These are phyloP conservation scores for Goniomonas avonlea DNA, from an alignment of 78 protist species.

Conservation along the genomic window DNA sequence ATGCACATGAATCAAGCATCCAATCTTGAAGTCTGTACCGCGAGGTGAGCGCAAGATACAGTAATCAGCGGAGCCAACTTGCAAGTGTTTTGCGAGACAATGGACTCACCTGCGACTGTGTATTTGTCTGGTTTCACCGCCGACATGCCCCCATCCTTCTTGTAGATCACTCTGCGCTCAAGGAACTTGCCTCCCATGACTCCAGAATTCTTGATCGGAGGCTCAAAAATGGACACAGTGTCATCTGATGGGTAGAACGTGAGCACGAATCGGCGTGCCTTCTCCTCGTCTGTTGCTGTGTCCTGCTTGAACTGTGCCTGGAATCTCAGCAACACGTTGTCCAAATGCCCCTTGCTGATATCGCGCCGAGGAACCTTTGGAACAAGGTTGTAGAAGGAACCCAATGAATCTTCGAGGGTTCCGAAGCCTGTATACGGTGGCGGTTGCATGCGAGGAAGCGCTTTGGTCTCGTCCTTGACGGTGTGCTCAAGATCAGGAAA, in stretches of 20 bases:
- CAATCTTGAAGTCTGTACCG: too few relatives aligned
- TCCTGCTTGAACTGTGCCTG: slow-evolving; percentile 20
- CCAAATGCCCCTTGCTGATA: background rate
- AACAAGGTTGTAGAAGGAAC: slow-evolving; percentile 7
- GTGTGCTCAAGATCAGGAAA: too few relatives aligned
- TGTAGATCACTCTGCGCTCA: too few relatives aligned
- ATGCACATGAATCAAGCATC: too few relatives aligned
- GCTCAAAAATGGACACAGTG: slow-evolving; percentile 53
- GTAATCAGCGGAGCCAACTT: too few relatives aligned
- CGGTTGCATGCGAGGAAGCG: background rate
- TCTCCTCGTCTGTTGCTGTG: background rate
- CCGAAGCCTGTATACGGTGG: slow-evolving; percentile 45
- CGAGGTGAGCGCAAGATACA: too few relatives aligned
- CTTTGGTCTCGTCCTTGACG: too few relatives aligned
- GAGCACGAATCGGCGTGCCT: slow-evolving; percentile 28
- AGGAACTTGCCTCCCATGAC: slow-evolving; percentile 56
- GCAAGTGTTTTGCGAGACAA: too few relatives aligned
- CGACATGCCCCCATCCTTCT: too few relatives aligned
- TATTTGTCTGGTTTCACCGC: too few relatives aligned
- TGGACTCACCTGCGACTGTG: too few relatives aligned
- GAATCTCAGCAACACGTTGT: slow-evolving; percentile 42
- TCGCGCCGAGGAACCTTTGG: slow-evolving; percentile 1
- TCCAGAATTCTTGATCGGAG: slow-evolving; percentile 55
- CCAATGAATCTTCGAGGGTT: slow-evolving; percentile 36
- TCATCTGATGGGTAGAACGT: slow-evolving; percentile 36